phyloP scores from a whole-genome alignment of 805 yeast genomes.

The Yarrowia sp. region DNA sequence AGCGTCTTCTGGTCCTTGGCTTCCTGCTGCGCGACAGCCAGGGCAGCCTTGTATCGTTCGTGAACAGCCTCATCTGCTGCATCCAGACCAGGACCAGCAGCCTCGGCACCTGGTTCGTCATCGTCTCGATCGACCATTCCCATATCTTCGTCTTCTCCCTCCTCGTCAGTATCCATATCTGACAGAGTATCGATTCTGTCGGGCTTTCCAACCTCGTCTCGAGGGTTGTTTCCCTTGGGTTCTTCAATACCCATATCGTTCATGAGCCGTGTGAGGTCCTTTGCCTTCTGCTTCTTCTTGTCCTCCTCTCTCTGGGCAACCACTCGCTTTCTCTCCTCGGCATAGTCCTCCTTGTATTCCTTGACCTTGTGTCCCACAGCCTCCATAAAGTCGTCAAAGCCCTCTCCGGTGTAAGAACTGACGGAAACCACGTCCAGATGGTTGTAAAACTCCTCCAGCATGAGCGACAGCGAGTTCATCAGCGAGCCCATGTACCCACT shows the following conservation, averaged over 20 bases:
- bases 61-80: conserved; percentile 46
- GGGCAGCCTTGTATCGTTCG: conserved; percentile 68
- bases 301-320: conserved; percentile 70
- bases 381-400: conserved; percentile 84
- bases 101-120: conserved; percentile 29
- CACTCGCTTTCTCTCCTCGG: conserved; percentile 80
- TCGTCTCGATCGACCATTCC: conserved; percentile 37
- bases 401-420: conserved; percentile 88
- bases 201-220: conserved; percentile 44
- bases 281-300: conserved; percentile 67
- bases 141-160: conserved; percentile 34
- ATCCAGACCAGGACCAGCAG: conserved; percentile 28
- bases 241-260: conserved; percentile 73
- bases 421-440: conserved; percentile 91
- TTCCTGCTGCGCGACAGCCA: conserved; percentile 34
- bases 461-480: conserved; percentile 90
- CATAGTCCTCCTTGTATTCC: conserved; percentile 80
- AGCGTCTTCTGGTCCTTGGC: conserved; percentile 30
- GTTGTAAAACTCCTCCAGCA: conserved; percentile 93
- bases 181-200: conserved; percentile 52
- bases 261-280: conserved; percentile 69
- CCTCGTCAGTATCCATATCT: conserved; percentile 47
- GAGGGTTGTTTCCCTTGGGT: conserved; percentile 40
- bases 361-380: conserved; percentile 82
- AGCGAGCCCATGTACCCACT: conserved; percentile 93